Base-by-base conservation (phyloP, 176 grass and related monocot genomes). In the Pontederia paniculata region DNA sequence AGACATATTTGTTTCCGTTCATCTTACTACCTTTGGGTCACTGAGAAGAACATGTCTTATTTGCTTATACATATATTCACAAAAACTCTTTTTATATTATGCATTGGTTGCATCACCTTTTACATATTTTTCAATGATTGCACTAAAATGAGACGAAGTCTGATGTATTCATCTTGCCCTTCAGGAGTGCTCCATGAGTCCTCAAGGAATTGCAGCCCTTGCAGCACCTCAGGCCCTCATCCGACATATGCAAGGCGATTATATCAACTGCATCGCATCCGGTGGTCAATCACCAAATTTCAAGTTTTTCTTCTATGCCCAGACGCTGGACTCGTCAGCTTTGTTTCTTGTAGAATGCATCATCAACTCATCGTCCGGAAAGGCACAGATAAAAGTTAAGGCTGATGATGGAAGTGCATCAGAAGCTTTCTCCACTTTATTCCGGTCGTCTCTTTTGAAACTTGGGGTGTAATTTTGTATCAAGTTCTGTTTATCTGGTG, bases 221-320 rank as follows among this genome's bases (percentile, higher is more conserved):
- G 82, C 77, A 60, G 78, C 85, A 49, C 83, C 94, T 23, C 94
- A 93, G 54, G 83, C 80, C 21, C 87, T 99, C 46, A 88, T 99
- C 63, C 84, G 67, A 25, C 87, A 99, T 70, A 99, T 99, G 94
- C 94, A 88, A 82, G 73, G 58, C 54, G 79, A 75, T 73, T 75
- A 66, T 45, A 80, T 99, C 69, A 83, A 99, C 16, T 99, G 94
- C 60, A 99, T 99, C 58, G 94, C 94, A 52, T 99, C 87, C 23
- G 94, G 94, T 51, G 94, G 94, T 57, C 94, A 93, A 68, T 76
- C 80, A 44, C 87, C 94, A 62, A 99, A 88, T 55, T 99, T 93
- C 72, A 99, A 99, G 72, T 99, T 88, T 76, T 93, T 88, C 66
- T 91, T 99, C 76, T 99, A 88, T 45, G 94, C 87, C 21, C 94